Conservation (phyloP, 192 early-diverging fungal species). For the Allomyces arbusculus region DNA sequence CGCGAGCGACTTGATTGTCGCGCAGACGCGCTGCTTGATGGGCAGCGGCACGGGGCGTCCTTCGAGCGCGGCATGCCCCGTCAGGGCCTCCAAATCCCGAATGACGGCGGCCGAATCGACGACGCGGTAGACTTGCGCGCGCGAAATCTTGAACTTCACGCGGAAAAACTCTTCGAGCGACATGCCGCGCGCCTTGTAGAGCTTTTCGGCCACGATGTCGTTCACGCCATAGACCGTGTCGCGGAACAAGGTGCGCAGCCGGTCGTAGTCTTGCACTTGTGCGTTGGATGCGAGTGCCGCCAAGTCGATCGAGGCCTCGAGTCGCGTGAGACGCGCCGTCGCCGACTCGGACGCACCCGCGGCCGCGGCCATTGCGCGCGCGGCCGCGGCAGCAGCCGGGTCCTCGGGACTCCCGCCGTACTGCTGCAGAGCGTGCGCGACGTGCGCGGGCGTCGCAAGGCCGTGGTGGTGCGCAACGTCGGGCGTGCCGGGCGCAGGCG, state of each 20-base stretch:
- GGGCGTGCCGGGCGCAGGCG: too few relatives aligned
- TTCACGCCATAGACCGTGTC: not conserved
- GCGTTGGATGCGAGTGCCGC: not conserved
- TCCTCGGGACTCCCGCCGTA: too few relatives aligned
- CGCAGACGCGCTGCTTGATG: not conserved
- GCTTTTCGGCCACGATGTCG: not conserved
- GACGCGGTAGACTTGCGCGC: slow-evolving; percentile 2
- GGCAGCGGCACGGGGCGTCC: not conserved
- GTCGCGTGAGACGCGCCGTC: not conserved
- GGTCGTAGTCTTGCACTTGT: not conserved
- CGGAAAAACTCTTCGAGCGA: slow-evolving; percentile 1
- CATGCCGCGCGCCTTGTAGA: not conserved
- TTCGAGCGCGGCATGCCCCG: not conserved
- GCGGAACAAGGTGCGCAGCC: not conserved
- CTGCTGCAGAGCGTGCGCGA: too few relatives aligned
- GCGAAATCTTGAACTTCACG: slow-evolving; percentile 1
- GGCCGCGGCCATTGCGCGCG: too few relatives aligned
- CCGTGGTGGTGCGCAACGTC: too few relatives aligned
- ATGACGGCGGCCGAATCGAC: not conserved
- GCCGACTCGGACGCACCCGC: not conserved
- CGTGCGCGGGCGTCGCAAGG: too few relatives aligned
- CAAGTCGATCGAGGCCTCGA: not conserved
- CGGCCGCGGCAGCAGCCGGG: too few relatives aligned
- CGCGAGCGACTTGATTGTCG: not conserved
- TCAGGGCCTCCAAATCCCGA: not conserved